A percentile compares a stretch with the other conserved stretches of the same genome.
phyloP scores from a whole-genome alignment of 495 filamentous ascomycete genomes.

The Neurospora africana region DNA sequence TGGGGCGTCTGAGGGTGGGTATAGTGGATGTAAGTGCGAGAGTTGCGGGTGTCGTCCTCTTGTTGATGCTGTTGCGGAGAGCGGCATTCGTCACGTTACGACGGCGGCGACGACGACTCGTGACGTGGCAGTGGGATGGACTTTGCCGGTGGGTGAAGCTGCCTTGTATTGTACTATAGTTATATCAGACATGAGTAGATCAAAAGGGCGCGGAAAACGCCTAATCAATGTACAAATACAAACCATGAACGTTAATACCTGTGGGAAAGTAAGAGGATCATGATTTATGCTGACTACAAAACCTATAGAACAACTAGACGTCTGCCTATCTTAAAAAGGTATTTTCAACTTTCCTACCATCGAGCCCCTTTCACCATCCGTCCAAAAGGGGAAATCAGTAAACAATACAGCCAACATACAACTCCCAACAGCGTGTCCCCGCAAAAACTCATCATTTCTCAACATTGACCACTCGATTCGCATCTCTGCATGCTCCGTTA shows the following conservation, averaged over 20 bases:
- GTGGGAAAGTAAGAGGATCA: neutral
- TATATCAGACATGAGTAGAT: slow-evolving; percentile 12
- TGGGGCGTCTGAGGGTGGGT: neutral
- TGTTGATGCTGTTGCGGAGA: neutral
- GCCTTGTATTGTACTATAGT: slow-evolving; percentile 10
- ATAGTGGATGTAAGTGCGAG: neutral
- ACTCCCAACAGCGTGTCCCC: neutral
- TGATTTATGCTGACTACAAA: neutral
- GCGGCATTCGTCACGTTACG: neutral
- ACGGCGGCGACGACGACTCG: neutral
- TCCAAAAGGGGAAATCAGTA: neutral
- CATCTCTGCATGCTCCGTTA: neutral
- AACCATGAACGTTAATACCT: neutral
- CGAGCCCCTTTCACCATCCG: neutral
- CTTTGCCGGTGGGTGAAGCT: neutral
- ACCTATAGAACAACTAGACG: neutral
- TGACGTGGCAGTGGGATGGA: neutral
- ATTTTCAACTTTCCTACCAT: neutral
- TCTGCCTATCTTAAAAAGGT: neutral
- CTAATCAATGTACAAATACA: slow-evolving; percentile 4
- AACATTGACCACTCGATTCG: neutral
- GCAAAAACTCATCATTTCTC: neutral
- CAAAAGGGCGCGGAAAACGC: neutral
- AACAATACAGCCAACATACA: neutral
- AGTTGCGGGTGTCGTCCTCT: neutral